Evolutionary conservation across 2,329 filamentous ascomycete species (phyloP), one percentile per base, ranked within the genome.

Genomic region (Colletotrichum sp.): DNA sequence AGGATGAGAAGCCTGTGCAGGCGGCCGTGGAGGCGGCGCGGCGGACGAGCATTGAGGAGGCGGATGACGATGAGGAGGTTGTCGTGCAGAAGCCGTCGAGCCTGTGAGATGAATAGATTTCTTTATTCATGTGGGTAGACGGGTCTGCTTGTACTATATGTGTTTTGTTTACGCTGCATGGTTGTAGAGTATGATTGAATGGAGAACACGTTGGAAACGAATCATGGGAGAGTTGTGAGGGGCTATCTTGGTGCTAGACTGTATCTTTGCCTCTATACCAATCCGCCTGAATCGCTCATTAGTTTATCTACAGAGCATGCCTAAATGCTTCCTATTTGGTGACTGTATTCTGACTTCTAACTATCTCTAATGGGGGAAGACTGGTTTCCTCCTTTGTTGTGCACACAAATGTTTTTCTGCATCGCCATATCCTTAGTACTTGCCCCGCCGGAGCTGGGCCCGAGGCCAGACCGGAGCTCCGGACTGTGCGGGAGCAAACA

Each of bases 21-120:
- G 81, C 84, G 8, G 88, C 89, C 1, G 85, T 90, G 8, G 89
- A 91, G 80, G 90, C 90, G 3, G 86, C 86, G 78, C 84, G 87
- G 70, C 84, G 90, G 78, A 91, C 89, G 43, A 92, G 89, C 80
- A 90, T 92, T 66, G 90, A 92, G 81, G 90, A 91, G 71, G 88
- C 89, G 8, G 90, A 92, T 72, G 90, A 89, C 48, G 89, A 89
- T 15, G 88, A 88, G 76, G 85, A 87, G 64, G 87, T 88, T 36
- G 81, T 87, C 27, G 74, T 76, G 52, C 61, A 76, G 68, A 77
- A 78, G 56, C 71, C 76, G 32, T 60, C 70, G 22, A 66, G 71
- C 36, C 36, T 72, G 13, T 71, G 39, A 72, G 27, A 60, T 27
- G 58, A 65, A 64, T 75, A 75, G 74, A 74, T 32, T 64, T 2